Evolutionary conservation across 2,329 filamentous ascomycete genomes (phyloP), one percentile per base, ranked within the genome.

Genomic region (Xylaria sp.): DNA sequence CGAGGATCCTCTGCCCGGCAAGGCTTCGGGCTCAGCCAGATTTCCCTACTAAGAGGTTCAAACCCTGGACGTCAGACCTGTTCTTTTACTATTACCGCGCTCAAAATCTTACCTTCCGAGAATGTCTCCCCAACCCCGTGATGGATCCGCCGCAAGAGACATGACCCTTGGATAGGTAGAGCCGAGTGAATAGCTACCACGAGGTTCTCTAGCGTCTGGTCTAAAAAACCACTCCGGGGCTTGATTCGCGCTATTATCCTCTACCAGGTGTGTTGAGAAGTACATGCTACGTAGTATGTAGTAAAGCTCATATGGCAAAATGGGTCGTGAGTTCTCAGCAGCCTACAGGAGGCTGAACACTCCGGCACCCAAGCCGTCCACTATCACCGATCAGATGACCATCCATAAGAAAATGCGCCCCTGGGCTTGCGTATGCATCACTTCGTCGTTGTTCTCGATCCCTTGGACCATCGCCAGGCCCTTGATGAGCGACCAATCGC

Each of bases 41-140:
- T 53, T 55, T 47, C 50, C 47, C 45, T 50, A 44, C 55, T 47
- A 59, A 38, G 52, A 58, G 52, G 49, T 56, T 50, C 52, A 50
- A 48, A 60, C 58, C 55, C 55, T 60, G 56, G 52, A 52, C 50
- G 50, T 50, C 38, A 38, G 44, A 39, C 24, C 44, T 51, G 51
- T 52, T n/a, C n/a, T n/a, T n/a, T n/a, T n/a, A n/a, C n/a, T n/a
- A n/a, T n/a, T n/a, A n/a, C 54, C 44, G 44, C 51, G 24, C 16
- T 44, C 43, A 39, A 45, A 50, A 55, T 43, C 46, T 45, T 26
- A 39, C 37, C 34, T 48, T 34, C 9, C 29, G 6, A 34, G 29
- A 34, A 34, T 7, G 29, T 7, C 29, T n/a, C 5, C 5, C 16
- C 29, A 26, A 34, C 16, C 29, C 29, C 6, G 9, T 13, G 16